Evolutionary conservation across 257 asterid species (phyloP).

Genomic region (Salvia rosmarinus): DNA sequence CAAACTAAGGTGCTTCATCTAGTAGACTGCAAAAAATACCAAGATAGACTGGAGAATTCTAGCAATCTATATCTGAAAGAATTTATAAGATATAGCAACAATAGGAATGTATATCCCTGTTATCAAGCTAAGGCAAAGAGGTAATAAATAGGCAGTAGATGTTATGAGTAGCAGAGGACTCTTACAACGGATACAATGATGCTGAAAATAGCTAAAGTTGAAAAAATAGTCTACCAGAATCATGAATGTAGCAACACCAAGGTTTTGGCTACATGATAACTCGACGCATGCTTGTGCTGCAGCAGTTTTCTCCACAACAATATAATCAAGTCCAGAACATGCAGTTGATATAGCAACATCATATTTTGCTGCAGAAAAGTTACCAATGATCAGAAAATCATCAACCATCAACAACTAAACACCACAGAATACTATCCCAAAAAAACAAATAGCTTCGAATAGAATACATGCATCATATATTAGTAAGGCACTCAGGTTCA

Average conservation of each 20-base stretch:
- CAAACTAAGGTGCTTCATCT: background rate
- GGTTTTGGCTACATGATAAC: constrained; percentile 76
- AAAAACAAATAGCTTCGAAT: background rate
- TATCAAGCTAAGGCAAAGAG: constrained; percentile 11
- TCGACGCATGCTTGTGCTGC: constrained; percentile 88
- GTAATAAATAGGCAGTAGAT: constrained; percentile 9
- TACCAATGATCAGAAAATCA: constrained; percentile 12
- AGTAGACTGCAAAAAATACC: constrained; percentile 8
- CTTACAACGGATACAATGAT: background rate
- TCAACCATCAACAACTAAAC: background rate
- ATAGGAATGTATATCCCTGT: background rate
- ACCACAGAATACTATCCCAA: background rate
- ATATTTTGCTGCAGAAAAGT: constrained; percentile 68
- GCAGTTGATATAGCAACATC: constrained; percentile 96
- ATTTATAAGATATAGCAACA: background rate
- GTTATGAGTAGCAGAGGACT: background rate
- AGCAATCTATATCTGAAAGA: background rate
- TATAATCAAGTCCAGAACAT: constrained; percentile 89
- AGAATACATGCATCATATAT: background rate
- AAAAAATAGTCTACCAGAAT: constrained; percentile 64
- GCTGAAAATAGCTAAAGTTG: constrained; percentile 2
- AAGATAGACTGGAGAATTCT: background rate
- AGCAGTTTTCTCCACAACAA: constrained; percentile 87
- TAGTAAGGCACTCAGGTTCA: background rate
- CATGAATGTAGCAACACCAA: constrained; percentile 98